Conservation (phyloP, 371 early-diverging fungal species). For the Cokeromyces recurvatus region DNA sequence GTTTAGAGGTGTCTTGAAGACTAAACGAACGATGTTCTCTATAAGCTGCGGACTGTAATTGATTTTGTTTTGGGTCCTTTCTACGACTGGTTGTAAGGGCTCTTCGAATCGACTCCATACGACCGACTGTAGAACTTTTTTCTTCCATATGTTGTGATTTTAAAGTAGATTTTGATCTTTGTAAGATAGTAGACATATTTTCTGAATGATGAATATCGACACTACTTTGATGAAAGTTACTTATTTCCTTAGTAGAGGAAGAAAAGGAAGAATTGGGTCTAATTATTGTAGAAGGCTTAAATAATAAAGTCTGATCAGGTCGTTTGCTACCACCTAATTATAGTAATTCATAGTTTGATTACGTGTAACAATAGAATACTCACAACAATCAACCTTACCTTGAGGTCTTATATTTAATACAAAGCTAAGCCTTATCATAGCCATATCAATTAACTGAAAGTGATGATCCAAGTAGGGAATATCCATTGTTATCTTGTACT, state of each 20-base stretch:
- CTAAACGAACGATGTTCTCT: slow-evolving; percentile 5
- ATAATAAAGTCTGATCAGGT: no score
- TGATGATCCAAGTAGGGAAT: slow-evolving; percentile 1
- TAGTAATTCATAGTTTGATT: no score
- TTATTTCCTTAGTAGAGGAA: no score
- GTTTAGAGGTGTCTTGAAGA: slow-evolving; percentile 1
- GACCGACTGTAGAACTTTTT: no score
- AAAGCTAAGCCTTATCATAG: slow-evolving; percentile 2
- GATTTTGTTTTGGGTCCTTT: neutral
- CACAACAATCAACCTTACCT: no score
- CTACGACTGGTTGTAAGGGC: slow-evolving; percentile 14
- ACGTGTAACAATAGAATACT: no score
- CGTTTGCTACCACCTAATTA: no score
- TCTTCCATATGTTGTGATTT: no score
- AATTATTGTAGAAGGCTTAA: no score
- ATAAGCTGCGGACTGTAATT: neutral
- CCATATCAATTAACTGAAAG: slow-evolving; percentile 2
- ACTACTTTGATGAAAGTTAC: no score
- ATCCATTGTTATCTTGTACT: neutral
- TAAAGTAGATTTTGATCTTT: slow-evolving; percentile 1
- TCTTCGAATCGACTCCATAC: slow-evolving; percentile 13
- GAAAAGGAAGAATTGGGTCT: no score
- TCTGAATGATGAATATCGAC: slow-evolving; percentile 3
- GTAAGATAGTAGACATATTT: neutral
- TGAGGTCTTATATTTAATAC: slow-evolving; percentile 2